Percentiles rank a stretch among this genome's conserved stretches.
Conservation (phyloP, 2,329 filamentous ascomycete species). For the Pestalotiopsis sp. region DNA sequence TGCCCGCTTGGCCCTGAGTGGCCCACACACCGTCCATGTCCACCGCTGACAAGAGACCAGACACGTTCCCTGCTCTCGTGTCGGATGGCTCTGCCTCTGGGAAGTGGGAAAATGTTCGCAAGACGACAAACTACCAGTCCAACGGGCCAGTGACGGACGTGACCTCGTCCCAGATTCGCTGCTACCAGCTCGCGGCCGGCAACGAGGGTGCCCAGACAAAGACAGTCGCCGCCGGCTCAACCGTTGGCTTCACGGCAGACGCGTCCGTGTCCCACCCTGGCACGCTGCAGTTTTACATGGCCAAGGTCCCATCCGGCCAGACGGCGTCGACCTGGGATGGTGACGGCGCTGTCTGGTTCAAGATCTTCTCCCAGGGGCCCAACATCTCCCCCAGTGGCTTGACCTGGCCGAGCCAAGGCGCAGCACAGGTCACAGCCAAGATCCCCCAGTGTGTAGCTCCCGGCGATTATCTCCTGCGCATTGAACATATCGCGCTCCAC, state of each 20-base stretch:
- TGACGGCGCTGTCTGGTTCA: slow-evolving; percentile 42
- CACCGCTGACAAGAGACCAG: not conserved
- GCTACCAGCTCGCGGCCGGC: slow-evolving; percentile 30
- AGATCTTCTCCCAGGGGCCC: slow-evolving; percentile 46
- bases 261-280: slow-evolving; percentile 45
- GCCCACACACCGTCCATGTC: not conserved
- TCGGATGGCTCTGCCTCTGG: not conserved
- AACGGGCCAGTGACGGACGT: slow-evolving; percentile 35
- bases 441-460: slow-evolving; percentile 46
- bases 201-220: slow-evolving; percentile 40
- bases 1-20: no score
- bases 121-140: slow-evolving; percentile 37
- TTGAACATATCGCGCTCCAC: slow-evolving; percentile 52
- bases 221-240: slow-evolving; percentile 45
- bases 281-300: slow-evolving; percentile 42
- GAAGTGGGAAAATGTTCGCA: slow-evolving; percentile 21
- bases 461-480: slow-evolving; percentile 52
- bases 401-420: slow-evolving; percentile 43
- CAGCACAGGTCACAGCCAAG: slow-evolving; percentile 38
- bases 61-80: slow-evolving; percentile 10
- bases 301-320: slow-evolving; percentile 40
- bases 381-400: slow-evolving; percentile 36
- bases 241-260: slow-evolving; percentile 45
- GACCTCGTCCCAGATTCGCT: slow-evolving; percentile 32
- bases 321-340: slow-evolving; percentile 41